These are phyloP conservation scores for Chaetothyriales sp. DNA, from an alignment of 2,329 filamentous ascomycete genomes.

Conservation along the genomic window DNA sequence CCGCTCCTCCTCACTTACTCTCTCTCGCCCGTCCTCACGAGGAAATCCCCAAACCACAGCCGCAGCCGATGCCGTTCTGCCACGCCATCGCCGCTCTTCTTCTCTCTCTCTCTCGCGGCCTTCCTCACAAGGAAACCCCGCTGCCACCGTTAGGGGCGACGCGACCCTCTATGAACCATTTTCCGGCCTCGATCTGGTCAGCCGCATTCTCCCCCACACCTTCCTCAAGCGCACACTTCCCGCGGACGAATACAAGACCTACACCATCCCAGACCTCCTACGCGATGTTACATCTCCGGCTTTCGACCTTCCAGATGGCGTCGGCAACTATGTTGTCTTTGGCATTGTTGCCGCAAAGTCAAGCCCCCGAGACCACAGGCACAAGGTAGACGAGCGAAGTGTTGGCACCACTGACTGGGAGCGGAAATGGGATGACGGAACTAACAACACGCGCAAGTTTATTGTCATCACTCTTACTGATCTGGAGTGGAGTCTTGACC, in stretches of 20 bases:
- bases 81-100: background rate
- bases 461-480: constrained; percentile 85
- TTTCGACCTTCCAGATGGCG: constrained; percentile 64
- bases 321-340: constrained; percentile 79
- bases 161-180: constrained; percentile 66
- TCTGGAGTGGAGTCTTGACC: constrained; percentile 74
- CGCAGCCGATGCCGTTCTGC: background rate
- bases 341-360: constrained; percentile 82
- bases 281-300: constrained; percentile 67
- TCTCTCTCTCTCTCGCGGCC: background rate
- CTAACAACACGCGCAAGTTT: constrained; percentile 59
- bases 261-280: constrained; percentile 61
- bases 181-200: constrained; percentile 69
- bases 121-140: background rate
- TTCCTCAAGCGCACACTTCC: constrained; percentile 63
- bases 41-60: background rate
- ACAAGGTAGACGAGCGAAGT: constrained; percentile 20
- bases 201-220: constrained; percentile 66
- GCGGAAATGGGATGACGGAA: constrained; percentile 36
- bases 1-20: background rate
- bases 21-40: background rate
- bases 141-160: constrained; percentile 25
- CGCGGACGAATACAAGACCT: constrained; percentile 54
- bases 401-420: constrained; percentile 26
- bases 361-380: constrained; percentile 50